Conservation (phyloP, 148 eudicot genomes). For the Cornus suecica region DNA sequence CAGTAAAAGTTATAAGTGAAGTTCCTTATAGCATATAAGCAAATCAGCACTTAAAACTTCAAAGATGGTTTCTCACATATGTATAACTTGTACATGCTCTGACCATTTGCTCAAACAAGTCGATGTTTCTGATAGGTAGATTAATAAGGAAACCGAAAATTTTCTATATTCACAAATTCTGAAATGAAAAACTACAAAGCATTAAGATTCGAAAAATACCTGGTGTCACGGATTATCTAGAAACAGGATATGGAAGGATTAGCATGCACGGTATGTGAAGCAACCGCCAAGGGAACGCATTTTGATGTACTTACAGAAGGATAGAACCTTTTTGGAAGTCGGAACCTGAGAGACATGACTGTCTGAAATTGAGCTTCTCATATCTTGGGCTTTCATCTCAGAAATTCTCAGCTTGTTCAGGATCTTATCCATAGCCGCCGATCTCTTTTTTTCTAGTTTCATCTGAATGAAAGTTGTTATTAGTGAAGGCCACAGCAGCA, state of each 20-base stretch:
- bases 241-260: background rate
- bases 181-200: background rate
- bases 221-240: slow-evolving; percentile 1
- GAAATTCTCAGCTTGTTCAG: slow-evolving; percentile 53
- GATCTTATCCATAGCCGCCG: slow-evolving; percentile 65
- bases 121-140: background rate
- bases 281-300: slow-evolving; percentile 24
- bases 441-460: slow-evolving; percentile 78
- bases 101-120: background rate
- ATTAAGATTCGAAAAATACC: slow-evolving; percentile 14
- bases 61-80: too few relatives aligned
- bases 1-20: background rate
- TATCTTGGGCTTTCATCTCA: slow-evolving; percentile 65
- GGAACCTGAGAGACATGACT: slow-evolving; percentile 13
- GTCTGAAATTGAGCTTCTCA: slow-evolving; percentile 49
- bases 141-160: background rate
- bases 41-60: background rate
- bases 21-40: background rate
- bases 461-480: slow-evolving; percentile 39
- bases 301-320: slow-evolving; percentile 29
- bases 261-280: slow-evolving; percentile 26
- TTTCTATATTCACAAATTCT: background rate
- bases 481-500: slow-evolving; percentile 3
- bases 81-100: background rate
- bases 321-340: slow-evolving; percentile 26